phyloP scores from a whole-genome alignment of 176 grass and related monocot genomes.

The Puccinellia tenuiflora region DNA sequence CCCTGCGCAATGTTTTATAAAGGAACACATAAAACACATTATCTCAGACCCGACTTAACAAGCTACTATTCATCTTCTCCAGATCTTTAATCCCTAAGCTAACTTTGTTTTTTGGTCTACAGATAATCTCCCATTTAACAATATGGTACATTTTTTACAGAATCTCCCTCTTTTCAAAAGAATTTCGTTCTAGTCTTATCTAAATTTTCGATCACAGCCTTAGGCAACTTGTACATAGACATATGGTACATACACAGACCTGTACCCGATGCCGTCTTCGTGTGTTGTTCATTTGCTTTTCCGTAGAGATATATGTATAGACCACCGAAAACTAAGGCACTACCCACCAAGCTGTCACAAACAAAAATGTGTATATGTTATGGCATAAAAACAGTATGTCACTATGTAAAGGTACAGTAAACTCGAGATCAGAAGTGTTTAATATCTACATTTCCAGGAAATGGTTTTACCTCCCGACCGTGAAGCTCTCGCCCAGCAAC shows the following conservation, averaged over 20 bases:
- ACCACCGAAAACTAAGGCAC: background rate
- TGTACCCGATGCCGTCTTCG: background rate
- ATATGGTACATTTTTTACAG: background rate
- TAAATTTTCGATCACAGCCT: background rate
- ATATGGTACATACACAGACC: background rate
- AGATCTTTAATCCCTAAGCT: background rate
- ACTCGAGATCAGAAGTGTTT: background rate
- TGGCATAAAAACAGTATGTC: background rate
- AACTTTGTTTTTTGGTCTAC: background rate
- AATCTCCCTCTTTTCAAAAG: background rate
- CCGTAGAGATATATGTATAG: background rate
- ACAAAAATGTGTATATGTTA: background rate
- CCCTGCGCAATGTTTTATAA: too few relatives aligned
- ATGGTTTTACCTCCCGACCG: background rate
- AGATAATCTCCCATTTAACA: background rate
- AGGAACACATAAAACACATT: too few relatives aligned
- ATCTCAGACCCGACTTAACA: too few relatives aligned
- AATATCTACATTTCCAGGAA: background rate
- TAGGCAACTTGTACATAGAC: background rate
- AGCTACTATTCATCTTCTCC: background rate
- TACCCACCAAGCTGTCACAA: background rate
- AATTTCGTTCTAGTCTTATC: too few relatives aligned
- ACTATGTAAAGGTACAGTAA: background rate
- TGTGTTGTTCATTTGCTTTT: background rate
- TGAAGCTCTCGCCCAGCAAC: conserved; percentile 3